Evolutionary conservation across 1,284 basidiomycete species (phyloP).

Genomic region (Cutaneotrichosporon sp.): DNA sequence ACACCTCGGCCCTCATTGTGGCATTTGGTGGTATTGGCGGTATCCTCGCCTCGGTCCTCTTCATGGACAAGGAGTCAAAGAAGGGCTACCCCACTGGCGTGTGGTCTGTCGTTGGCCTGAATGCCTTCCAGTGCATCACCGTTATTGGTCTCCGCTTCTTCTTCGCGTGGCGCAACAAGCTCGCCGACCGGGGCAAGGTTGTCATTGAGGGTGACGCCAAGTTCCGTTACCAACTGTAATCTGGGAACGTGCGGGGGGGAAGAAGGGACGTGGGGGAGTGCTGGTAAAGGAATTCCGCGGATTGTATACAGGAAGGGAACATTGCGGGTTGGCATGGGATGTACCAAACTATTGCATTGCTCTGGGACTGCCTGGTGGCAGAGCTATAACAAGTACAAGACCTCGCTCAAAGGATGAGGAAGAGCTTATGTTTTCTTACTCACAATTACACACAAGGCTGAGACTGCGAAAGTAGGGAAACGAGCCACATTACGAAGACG

Average conservation of each 20-base stretch:
- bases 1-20: slow-evolving; percentile 51
- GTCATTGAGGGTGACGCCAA: slow-evolving; percentile 21
- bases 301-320: neutral
- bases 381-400: too few relatives aligned
- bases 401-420: too few relatives aligned
- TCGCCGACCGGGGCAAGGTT: slow-evolving; percentile 17
- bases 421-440: too few relatives aligned
- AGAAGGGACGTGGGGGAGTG: neutral
- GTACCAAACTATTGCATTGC: neutral
- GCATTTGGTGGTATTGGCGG: slow-evolving; percentile 54
- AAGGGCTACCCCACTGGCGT: slow-evolving; percentile 21
- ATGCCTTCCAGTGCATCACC: slow-evolving; percentile 8
- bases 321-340: neutral
- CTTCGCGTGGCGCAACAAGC: slow-evolving; percentile 14
- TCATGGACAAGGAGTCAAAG: slow-evolving; percentile 20
- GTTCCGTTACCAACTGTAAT: slow-evolving; percentile 20
- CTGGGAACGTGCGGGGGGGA: too few relatives aligned
- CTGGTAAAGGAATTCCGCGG: neutral
- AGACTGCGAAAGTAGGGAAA: too few relatives aligned
- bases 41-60: slow-evolving; percentile 34
- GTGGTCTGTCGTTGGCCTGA: slow-evolving; percentile 14
- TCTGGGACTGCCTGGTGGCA: too few relatives aligned
- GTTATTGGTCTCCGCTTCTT: slow-evolving; percentile 12
- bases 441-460: too few relatives aligned
- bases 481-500: too few relatives aligned